These are phyloP conservation scores for Teratosphaeria pseudoeucalypti DNA, from an alignment of 2,329 filamentous ascomycete species.

Conservation along the genomic window DNA sequence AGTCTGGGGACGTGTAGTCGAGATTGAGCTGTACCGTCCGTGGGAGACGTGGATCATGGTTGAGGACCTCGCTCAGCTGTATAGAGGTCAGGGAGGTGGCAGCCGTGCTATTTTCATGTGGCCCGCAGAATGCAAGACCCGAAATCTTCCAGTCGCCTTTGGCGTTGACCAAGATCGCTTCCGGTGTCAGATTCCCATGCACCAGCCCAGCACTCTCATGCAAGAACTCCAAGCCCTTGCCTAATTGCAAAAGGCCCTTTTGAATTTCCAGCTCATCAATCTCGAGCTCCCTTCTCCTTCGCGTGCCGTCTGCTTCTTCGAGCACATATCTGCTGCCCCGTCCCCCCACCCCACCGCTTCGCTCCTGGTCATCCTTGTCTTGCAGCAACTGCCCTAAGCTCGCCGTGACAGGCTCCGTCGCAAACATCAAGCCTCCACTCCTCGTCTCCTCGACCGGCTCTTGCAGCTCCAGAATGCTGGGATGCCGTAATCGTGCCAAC, in stretches of 20 bases:
- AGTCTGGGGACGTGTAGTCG: conserved; percentile 91
- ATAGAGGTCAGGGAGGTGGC: conserved; percentile 65
- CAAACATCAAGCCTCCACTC: conserved; percentile 86
- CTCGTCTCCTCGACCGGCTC: conserved; percentile 94
- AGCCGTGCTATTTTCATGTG: conserved; percentile 59
- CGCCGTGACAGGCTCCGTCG: conserved; percentile 80
- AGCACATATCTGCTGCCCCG: conserved; percentile 70
- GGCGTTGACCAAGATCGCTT: conserved; percentile 85
- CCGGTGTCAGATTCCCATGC: conserved; percentile 88
- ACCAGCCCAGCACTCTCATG: conserved; percentile 91
- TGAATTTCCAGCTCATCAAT: conserved; percentile 97
- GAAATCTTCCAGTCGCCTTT: conserved; percentile 99
- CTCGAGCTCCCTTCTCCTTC: conserved; percentile 66
- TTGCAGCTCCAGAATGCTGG: conserved; percentile 80
- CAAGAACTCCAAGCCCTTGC: conserved; percentile 86
- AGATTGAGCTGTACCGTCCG: conserved; percentile 76
- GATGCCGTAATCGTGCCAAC: conserved; percentile 78
- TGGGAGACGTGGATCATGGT: conserved; percentile 76
- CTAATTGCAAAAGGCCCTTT: conserved; percentile 86
- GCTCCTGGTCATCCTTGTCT: conserved; percentile 76
- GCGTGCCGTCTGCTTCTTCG: conserved; percentile 64
- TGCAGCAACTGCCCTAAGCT: conserved; percentile 73
- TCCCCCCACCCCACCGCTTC: conserved; percentile 51
- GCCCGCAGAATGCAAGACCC: conserved; percentile 80
- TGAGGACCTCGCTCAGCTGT: conserved; percentile 71